Evolutionary conservation across 1,284 basidiomycete genomes (phyloP).

Genomic region (Trichosporon faecale): DNA sequence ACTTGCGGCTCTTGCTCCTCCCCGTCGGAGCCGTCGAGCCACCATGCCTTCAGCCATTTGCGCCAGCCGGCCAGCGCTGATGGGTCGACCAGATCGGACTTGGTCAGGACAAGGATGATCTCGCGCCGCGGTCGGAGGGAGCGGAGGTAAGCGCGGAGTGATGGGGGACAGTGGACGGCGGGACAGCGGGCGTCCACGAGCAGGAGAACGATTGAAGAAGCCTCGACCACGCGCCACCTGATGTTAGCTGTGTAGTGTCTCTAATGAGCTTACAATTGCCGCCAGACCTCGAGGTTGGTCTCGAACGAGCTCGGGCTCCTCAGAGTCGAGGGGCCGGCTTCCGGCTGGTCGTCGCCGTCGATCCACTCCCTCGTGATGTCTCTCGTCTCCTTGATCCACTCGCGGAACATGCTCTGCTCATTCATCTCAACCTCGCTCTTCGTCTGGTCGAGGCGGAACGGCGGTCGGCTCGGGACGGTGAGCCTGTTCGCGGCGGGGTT

Average conservation of each 20-base stretch:
- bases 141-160: constrained; percentile 54
- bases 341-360: constrained; percentile 24
- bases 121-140: constrained; percentile 56
- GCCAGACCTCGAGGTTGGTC: constrained; percentile 85
- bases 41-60: constrained; percentile 60
- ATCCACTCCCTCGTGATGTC: constrained; percentile 60
- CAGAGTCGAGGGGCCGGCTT: constrained; percentile 14
- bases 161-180: constrained; percentile 58
- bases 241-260: background rate
- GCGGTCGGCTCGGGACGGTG: constrained; percentile 68
- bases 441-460: constrained; percentile 77
- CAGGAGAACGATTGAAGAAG: constrained; percentile 77
- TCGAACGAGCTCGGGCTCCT: constrained; percentile 67
- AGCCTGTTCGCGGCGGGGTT: constrained; percentile 20
- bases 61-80: constrained; percentile 65
- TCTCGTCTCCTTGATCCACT: constrained; percentile 68
- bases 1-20: constrained; percentile 52
- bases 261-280: constrained; percentile 61
- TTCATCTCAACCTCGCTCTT: constrained; percentile 81
- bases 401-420: constrained; percentile 71
- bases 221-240: constrained; percentile 76
- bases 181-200: constrained; percentile 85
- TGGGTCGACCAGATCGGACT: constrained; percentile 71
- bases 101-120: constrained; percentile 76
- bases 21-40: constrained; percentile 40